These are phyloP conservation scores for Shiraia sp. DNA, from an alignment of 2,329 filamentous ascomycete species.

Conservation along the genomic window DNA sequence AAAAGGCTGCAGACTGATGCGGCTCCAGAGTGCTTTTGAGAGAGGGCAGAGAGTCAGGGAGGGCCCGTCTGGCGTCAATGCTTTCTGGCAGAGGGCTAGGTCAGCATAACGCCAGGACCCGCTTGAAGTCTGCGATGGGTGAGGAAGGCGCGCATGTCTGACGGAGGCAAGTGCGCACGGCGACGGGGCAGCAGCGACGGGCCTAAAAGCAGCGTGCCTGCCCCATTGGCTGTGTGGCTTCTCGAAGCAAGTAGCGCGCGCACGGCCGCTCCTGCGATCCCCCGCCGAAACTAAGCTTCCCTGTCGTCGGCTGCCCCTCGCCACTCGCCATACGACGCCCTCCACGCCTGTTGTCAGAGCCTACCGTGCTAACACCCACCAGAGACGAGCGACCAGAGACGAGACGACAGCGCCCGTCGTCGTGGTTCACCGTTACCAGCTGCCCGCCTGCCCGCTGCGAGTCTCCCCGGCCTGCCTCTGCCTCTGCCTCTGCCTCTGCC, in stretches of 20 bases:
- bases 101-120: conserved; percentile 20
- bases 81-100: conserved; percentile 24
- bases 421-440: no score
- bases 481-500: no score
- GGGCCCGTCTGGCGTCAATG: conserved; percentile 15
- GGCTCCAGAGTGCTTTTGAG: conserved; percentile 46
- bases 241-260: conserved; percentile 25
- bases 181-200: not conserved
- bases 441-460: no score
- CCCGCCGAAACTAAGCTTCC: conserved; percentile 1
- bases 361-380: no score
- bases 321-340: not conserved
- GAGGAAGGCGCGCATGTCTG: conserved; percentile 6
- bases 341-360: no score
- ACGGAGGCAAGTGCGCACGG: conserved; percentile 3
- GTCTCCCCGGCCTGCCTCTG: no score
- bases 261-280: conserved; percentile 6
- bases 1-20: conserved; percentile 28
- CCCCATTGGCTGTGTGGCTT: conserved; percentile 14
- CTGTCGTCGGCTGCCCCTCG: conserved; percentile 1
- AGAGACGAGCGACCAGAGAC: no score
- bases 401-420: no score
- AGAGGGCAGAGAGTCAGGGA: conserved; percentile 23
- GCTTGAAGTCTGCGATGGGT: conserved; percentile 16
- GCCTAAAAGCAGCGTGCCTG: conserved; percentile 16